Base-by-base conservation (phyloP, 257 asterid genomes). In the Marsdenia floribunda region DNA sequence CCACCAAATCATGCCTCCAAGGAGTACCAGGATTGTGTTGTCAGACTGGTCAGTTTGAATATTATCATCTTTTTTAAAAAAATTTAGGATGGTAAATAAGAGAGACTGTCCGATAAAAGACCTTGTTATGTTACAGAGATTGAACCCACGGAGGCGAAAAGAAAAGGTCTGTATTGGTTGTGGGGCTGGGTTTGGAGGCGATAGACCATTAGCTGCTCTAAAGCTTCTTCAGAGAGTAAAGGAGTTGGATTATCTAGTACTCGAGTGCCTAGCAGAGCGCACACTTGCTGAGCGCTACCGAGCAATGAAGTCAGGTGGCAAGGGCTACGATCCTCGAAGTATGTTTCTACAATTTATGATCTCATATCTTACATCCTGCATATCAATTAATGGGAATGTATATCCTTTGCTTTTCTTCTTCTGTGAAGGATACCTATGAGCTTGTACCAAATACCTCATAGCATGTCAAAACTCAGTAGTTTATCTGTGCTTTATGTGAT, bases 171-270 rank as follows among this genome's bases (percentile, higher is more conserved):
- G 72, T 6, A 83, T 95, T 42, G 99, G 99, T 72, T 95, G 98
- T 82, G 99, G 99, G 71, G 99, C 99, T 81, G 99, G 99, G 54
- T 95, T 95, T 47, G 90, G 97, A 71, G 99, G 99, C 54, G 99
- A 95, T 81, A 86, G 99, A 58, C 96, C 98, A 61, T 47, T 81
- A 52, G 98, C 99, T 50, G 98, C 99, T 22, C 77, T 95, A 67
- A 95, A 91, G 82, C 80, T 95, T 86, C 94, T 95, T 76, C 89
- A 82, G 69, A 87, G 94, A 82, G 98, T 90, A 73, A 75, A 84
- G 57, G 89, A 90, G 68, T 86, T 92, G 61, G 91, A 95, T 79
- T 95, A 95, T 82, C 76, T 92, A 59, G 96, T 92, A 66, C 96
- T 95, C 71, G 99, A 95, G 78, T 95, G 99, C 89, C 86, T 92